Evolutionary conservation across 331 rosid genomes (phyloP), one percentile per base, ranked within the genome.

Genomic region (Ulmus americana): DNA sequence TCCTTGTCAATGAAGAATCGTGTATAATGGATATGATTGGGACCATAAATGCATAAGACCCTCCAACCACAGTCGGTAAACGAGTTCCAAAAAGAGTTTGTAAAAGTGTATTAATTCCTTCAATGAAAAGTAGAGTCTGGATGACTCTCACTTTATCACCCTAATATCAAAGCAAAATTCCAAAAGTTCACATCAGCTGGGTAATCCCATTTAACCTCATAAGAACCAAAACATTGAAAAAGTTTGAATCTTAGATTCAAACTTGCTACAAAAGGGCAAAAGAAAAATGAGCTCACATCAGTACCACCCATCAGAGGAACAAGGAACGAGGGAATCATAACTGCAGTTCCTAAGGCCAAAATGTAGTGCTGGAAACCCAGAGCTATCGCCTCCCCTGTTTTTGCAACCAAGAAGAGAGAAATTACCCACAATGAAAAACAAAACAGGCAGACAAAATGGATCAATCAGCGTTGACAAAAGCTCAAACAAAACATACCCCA

Each of bases 311-410:
- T 94, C 49, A 85, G 66, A 69, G 95, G 99, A 73, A 94, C 99
- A 63, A 94, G 99, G 70, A 94, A 94, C 55, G 99, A 82, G 53
- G 99, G 99, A 74, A 94, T 94, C 97, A 94, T 94, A 43, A 94
- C 97, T 13, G 99, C 99, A 82, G 97, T 94, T 79, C 99, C 99
- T 73, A 94, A 76, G 15, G 97, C 86, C 85, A 94, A 69, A 83
- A 94, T 84, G 81, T 94, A 94, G 80, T 94, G 99, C 86, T 94
- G 99, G 72, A 94, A 94, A 6, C 99, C 99, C 79, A 94, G 59
- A 84, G 80, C 80, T 79, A 94, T 84, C 10, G 95, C 77, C 65
- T 94, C 99, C 82, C 77, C 99, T 94, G 90, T 84, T 68, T 59
- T 61, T 58, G 64, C 75, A 9, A 52, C 55, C 14, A 8, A 44